Evolutionary conservation across 2,329 filamentous ascomycete species (phyloP).

Genomic region (Fusarium kyushuense): DNA sequence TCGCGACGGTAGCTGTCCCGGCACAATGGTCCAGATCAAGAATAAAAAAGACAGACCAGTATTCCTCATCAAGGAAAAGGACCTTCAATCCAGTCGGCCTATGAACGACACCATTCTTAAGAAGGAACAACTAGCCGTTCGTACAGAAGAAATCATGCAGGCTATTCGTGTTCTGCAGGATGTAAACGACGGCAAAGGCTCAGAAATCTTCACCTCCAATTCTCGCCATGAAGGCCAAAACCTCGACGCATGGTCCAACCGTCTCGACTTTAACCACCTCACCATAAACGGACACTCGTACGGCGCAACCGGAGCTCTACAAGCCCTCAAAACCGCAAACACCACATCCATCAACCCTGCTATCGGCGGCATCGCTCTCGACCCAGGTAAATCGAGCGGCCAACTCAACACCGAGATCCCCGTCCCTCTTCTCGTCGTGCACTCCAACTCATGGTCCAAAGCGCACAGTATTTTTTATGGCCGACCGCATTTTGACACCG

Average conservation of each 20-base stretch:
- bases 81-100: constrained; percentile 49
- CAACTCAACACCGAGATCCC: constrained; percentile 69
- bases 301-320: constrained; percentile 73
- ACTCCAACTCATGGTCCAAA: constrained; percentile 74
- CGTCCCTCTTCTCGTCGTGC: constrained; percentile 70
- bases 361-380: constrained; percentile 70
- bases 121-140: constrained; percentile 61
- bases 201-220: constrained; percentile 55
- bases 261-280: constrained; percentile 66
- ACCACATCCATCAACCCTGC: constrained; percentile 52
- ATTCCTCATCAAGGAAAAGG: constrained; percentile 53
- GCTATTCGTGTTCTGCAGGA: constrained; percentile 56
- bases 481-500: constrained; percentile 72
- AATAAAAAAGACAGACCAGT: constrained; percentile 48
- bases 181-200: constrained; percentile 57
- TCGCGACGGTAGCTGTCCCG: constrained; percentile 64
- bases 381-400: constrained; percentile 74
- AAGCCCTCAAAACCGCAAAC: constrained; percentile 64
- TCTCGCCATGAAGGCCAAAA: constrained; percentile 60
- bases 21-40: constrained; percentile 54
- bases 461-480: constrained; percentile 69
- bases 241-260: constrained; percentile 63
- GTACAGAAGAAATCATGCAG: constrained; percentile 63
- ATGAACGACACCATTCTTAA: constrained; percentile 58
- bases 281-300: constrained; percentile 74